Percentiles rank a stretch among this genome's conserved stretches.
phyloP scores from a whole-genome alignment of 2,329 filamentous ascomycete species.

The Shiraia bambusicola region DNA sequence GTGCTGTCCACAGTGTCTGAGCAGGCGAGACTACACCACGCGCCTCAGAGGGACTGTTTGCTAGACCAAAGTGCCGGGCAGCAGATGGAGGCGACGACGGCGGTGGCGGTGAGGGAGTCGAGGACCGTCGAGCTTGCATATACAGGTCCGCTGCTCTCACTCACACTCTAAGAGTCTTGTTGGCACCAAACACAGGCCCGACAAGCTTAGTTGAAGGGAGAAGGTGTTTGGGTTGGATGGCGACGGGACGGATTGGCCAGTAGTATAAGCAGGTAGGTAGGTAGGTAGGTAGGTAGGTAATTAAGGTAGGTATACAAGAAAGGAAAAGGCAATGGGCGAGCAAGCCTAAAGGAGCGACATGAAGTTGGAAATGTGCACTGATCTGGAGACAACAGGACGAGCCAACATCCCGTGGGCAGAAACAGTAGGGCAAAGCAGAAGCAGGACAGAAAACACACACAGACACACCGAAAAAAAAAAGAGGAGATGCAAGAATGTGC shows the following conservation, averaged over 20 bases:
- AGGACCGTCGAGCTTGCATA: slow-evolving; percentile 44
- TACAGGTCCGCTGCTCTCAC: slow-evolving; percentile 31
- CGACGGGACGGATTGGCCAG: too few relatives aligned
- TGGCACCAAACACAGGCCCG: slow-evolving; percentile 23
- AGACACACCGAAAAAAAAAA: too few relatives aligned
- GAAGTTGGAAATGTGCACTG: slow-evolving; percentile 28
- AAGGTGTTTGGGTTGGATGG: slow-evolving; percentile 3
- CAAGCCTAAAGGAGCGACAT: slow-evolving; percentile 44
- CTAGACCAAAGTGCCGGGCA: slow-evolving; percentile 26
- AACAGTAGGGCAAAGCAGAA: slow-evolving; percentile 27
- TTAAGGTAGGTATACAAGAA: slow-evolving; percentile 39
- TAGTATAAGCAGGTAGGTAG: too few relatives aligned
- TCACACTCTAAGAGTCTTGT: slow-evolving; percentile 26
- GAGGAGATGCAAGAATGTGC: slow-evolving; percentile 12
- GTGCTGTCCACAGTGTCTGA: slow-evolving; percentile 43
- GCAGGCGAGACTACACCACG: slow-evolving; percentile 34
- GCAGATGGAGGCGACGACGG: slow-evolving; percentile 41
- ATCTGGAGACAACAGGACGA: slow-evolving; percentile 30
- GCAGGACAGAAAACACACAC: too few relatives aligned
- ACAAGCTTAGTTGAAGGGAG: not conserved
- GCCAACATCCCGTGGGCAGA: slow-evolving; percentile 35
- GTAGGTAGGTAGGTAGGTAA: too few relatives aligned
- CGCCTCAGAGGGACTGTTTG: slow-evolving; percentile 27
- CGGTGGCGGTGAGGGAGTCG: slow-evolving; percentile 34
- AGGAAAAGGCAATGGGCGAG: slow-evolving; percentile 34